These are phyloP conservation scores for Gnomoniopsis sp. DNA, from an alignment of 2,329 filamentous ascomycete species.

Conservation along the genomic window DNA sequence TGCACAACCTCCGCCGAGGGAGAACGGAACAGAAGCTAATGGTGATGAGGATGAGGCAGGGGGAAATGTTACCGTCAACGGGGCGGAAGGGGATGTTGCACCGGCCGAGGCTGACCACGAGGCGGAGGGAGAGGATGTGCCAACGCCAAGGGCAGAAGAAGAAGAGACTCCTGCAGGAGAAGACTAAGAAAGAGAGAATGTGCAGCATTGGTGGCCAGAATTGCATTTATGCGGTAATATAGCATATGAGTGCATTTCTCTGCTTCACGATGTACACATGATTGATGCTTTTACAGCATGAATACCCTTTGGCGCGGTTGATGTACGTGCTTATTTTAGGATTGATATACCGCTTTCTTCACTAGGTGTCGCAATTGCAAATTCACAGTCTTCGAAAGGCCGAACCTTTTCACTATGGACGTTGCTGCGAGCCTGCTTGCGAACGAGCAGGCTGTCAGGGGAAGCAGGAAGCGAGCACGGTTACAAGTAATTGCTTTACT, in stretches of 20 bases:
- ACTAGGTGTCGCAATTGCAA: no score
- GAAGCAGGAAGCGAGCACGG: no score
- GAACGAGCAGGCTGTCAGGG: no score
- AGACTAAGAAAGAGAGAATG: neutral
- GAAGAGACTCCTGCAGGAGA: neutral
- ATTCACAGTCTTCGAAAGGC: no score
- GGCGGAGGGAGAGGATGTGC: slow-evolving; percentile 2
- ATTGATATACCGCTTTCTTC: no score
- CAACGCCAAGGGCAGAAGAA: slow-evolving; percentile 11
- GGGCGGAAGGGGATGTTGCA: neutral
- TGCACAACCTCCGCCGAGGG: slow-evolving; percentile 13
- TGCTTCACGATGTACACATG: neutral
- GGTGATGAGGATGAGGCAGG: slow-evolving; percentile 1
- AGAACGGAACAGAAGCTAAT: slow-evolving; percentile 41
- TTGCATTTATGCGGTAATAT: neutral
- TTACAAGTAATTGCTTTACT: no score
- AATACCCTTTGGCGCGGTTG: no score
- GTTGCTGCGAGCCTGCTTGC: no score
- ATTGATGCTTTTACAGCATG: no score
- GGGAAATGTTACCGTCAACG: neutral
- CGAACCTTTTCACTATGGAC: no score
- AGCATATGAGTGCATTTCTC: slow-evolving; percentile 10
- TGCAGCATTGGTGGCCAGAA: neutral
- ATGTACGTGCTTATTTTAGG: no score
- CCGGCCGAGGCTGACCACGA: slow-evolving; percentile 3